Base-by-base conservation (phyloP, 371 early-diverging fungal genomes). In the Lichtheimia corymbifera region DNA sequence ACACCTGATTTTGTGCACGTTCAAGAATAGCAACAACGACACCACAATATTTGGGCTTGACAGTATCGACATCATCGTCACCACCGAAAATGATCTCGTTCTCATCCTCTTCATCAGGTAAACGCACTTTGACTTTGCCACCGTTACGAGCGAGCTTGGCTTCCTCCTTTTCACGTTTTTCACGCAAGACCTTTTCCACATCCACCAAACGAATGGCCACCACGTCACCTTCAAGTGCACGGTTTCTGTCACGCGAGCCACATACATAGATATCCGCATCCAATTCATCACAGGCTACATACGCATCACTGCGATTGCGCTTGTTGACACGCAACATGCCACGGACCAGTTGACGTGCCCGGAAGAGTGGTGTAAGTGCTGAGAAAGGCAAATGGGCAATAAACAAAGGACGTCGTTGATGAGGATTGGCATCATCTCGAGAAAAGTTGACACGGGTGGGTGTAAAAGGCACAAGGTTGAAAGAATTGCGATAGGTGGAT, bases 281-380 rank as follows among this genome's bases (percentile, higher is more conserved):
- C 59, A 81, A 64, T 9, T 82, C 82, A 13, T 86, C 88, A 13
- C 84, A 81, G 4, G 87, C 83, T n/a, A 93, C 93, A 75, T 95
- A 95, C 40, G 92, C 93, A 63, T 94, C 93, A 45, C 77, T 81
- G 43, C 90, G 79, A 65, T 88, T 88, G 54, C 87, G 83, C 51
- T 89, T 91, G 80, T 92, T 95, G 66, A 94, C 86, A 51, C 96
- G 87, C 42, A 95, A 62, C 5, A 79, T 74, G 35, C 94, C 96
- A 49, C 84, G 80, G 4, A 84, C 77, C 20, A 70, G 62, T 68
- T 70, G 81, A 11, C 77, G 71, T 5, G 70, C 66, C 15, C 73
- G 80, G 51, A 78, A 71, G 42, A 83, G 67, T 4, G 82, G 70
- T 13, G 80, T 72, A 18, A 83, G 64, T 18, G 81, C 80, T 25